These are phyloP conservation scores for Ceratonia siliqua DNA, from an alignment of 306 rosid species.

Conservation along the genomic window DNA sequence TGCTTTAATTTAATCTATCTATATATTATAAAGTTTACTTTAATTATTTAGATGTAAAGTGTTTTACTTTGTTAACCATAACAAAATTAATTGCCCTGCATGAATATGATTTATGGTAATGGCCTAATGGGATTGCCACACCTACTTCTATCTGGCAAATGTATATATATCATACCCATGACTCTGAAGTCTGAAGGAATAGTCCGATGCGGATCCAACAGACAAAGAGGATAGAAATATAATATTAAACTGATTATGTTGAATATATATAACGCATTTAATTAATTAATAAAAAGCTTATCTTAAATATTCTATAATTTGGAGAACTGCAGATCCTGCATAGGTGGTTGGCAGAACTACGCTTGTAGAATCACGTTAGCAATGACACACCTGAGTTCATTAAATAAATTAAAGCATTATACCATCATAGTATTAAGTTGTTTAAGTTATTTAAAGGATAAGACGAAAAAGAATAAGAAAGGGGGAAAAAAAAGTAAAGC, in stretches of 20 bases:
- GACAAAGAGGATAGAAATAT: background rate
- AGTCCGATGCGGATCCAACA: background rate
- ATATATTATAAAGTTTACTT: constrained; percentile 29
- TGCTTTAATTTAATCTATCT: constrained; percentile 34
- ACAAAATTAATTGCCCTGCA: background rate
- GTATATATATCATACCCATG: background rate
- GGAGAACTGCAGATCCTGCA: background rate
- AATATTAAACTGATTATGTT: too few relatives aligned
- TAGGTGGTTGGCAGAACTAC: constrained; percentile 7
- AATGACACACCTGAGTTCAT: constrained; percentile 28
- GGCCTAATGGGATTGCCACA: background rate
- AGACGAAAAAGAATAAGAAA: background rate
- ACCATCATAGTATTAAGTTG: too few relatives aligned
- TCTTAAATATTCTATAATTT: background rate
- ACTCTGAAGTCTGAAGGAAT: background rate
- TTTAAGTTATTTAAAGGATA: background rate
- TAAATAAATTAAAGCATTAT: constrained; percentile 2
- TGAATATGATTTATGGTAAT: background rate
- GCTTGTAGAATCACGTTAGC: constrained; percentile 23
- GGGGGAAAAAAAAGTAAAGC: too few relatives aligned
- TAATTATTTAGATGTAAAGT: background rate
- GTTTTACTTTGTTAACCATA: background rate
- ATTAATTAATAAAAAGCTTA: constrained; percentile 2
- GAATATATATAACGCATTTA: background rate
- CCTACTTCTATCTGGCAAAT: background rate